Base-by-base conservation (phyloP, 2,329 filamentous ascomycete species). In the Colletotrichum sp. region DNA sequence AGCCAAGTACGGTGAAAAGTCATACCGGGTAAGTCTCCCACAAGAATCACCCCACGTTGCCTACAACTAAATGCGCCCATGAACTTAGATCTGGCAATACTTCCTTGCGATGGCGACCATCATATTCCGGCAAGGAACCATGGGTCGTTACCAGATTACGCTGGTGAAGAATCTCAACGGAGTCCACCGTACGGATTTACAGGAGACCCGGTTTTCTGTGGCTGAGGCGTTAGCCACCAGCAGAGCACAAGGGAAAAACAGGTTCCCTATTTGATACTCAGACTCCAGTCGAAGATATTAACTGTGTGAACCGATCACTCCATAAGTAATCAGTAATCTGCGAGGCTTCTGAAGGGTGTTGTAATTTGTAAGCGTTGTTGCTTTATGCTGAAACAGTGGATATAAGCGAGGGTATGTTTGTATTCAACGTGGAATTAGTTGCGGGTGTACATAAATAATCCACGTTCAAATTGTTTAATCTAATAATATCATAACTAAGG, bases 101-200 rank as follows among this genome's bases (percentile, higher is more conserved):
- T 96, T 96, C 91, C 90, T 96, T 77, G 94, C 94, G 78, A 94
- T 91, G 84, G 94, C 93, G 18, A 95, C 93, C 82, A 96, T 96
- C 84, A 91, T 91, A 83, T 94, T 94, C 55, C 92, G 94, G 83
- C 94, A 96, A 85, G 94, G 94, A 80, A 89, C 89, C 80, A 94
- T 94, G 69, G 95, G 94, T 36, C 95, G 94, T 89, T 96, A 91
- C 88, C 94, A 96, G 87, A 94, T 96, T 82, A 92, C 91, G 21
- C 85, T 95, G 77, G 93, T 95, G 84, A 96, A 96, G 92, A 96
- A 96, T 87, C 89, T 96, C 86, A 96, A 96, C 88, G 92, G 93
- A 49, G 94, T 92, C 39, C 94, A 96, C 87, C 92, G 94, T 79
- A 86, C 24, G 24, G 24, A 2, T 18, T 30, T 59, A 3, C 55